A percentile compares a stretch with the other conserved stretches of the same genome.
These are phyloP conservation scores for Podaxis sp. DNA, from an alignment of 768 basidiomycete genomes.

Conservation along the genomic window DNA sequence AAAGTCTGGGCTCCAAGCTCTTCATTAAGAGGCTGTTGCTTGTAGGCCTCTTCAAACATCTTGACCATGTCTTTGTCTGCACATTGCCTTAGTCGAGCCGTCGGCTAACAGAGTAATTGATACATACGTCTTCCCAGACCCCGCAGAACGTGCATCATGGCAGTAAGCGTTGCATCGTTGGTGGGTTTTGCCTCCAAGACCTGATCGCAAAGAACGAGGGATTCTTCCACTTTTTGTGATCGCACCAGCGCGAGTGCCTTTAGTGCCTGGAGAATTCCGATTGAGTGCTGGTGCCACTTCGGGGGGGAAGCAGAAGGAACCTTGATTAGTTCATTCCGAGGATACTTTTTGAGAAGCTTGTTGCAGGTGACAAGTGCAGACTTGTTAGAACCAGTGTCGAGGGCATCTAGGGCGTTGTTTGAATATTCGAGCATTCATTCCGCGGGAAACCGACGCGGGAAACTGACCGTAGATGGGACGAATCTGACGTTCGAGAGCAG, in stretches of 20 bases:
- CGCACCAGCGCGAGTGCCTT: slow-evolving; percentile 85
- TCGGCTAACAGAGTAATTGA: neutral
- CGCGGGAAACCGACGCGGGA: neutral
- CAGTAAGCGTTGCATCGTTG: slow-evolving; percentile 70
- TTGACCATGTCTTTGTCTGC: slow-evolving; percentile 74
- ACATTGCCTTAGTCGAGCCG: slow-evolving; percentile 3
- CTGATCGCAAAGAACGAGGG: slow-evolving; percentile 76
- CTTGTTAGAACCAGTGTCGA: slow-evolving; percentile 86
- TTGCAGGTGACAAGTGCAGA: slow-evolving; percentile 83
- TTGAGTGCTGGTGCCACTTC: slow-evolving; percentile 15
- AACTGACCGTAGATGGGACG: slow-evolving; percentile 79
- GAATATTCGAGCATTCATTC: slow-evolving; percentile 4
- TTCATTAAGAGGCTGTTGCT: slow-evolving; percentile 77
- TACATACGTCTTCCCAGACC: slow-evolving; percentile 67
- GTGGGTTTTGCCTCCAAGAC: slow-evolving; percentile 72
- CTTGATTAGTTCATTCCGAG: slow-evolving; percentile 71
- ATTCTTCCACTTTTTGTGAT: slow-evolving; percentile 84
- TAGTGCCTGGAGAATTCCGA: slow-evolving; percentile 51
- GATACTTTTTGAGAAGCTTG: slow-evolving; percentile 85
- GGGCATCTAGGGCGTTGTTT: slow-evolving; percentile 55
- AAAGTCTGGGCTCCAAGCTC: slow-evolving; percentile 84
- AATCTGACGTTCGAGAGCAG: slow-evolving; percentile 78
- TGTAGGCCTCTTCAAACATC: slow-evolving; percentile 88
- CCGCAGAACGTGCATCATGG: slow-evolving; percentile 83
- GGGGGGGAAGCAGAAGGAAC: slow-evolving; percentile 31